Evolutionary conservation across 1,284 basidiomycete species (phyloP).

Genomic region (Caloboletus firmus): DNA sequence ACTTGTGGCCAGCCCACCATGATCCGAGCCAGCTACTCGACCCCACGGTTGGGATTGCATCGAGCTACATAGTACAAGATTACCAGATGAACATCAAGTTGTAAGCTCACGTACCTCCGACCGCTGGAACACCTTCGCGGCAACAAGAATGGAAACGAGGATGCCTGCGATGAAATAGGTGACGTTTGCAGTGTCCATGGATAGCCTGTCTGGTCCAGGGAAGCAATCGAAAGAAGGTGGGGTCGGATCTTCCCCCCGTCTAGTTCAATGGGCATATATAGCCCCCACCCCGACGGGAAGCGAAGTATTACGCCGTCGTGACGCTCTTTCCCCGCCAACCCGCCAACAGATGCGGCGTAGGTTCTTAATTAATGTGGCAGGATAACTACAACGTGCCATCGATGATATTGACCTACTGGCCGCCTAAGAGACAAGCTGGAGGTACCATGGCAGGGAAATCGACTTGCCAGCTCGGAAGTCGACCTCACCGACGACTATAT

Average conservation of each 20-base stretch:
- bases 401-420: background rate
- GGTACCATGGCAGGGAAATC: background rate
- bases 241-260: background rate
- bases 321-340: conserved; percentile 2
- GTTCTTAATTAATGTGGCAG: conserved; percentile 4
- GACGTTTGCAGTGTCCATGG: background rate
- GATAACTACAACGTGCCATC: background rate
- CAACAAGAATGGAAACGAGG: background rate
- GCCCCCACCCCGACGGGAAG: background rate
- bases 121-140: background rate
- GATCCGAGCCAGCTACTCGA: conserved; percentile 18
- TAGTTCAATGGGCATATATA: conserved; percentile 5
- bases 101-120: conserved; percentile 1
- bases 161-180: background rate
- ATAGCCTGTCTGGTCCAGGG: background rate
- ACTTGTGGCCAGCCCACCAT: conserved; percentile 16
- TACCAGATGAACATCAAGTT: background rate
- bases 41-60: conserved; percentile 26
- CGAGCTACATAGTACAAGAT: conserved; percentile 15
- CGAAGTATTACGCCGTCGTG: background rate
- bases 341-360: too few species aligned
- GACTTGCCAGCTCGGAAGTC: too few species aligned
- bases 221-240: conserved; percentile 3
- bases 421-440: too few species aligned
- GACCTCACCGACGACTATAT: background rate